Evolutionary conservation across 306 rosid species (phyloP), one percentile per base, ranked within the genome.

Genomic region (Boehmeria nivea): DNA sequence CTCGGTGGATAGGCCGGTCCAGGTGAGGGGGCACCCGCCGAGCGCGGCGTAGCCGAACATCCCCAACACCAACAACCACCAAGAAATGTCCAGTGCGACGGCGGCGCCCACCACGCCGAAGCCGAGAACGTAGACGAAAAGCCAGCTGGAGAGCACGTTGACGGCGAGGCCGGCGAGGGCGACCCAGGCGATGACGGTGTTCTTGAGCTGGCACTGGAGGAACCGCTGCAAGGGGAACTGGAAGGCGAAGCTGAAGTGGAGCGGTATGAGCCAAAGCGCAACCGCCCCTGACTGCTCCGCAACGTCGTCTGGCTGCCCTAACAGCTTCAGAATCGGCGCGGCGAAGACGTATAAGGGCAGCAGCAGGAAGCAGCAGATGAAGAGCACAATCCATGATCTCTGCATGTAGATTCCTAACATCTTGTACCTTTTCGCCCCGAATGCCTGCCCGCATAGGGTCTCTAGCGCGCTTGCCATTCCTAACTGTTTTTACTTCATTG

Each of bases 401-500:
- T 86, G 95, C 52, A 83, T 47, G 67, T 86, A 83, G 15, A 86
- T 56, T 0, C 95, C 95, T 26, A 86, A 39, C 91, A 86, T 74
- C 49, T 61, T 68, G 18, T 78, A 69, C 6, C 75, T 71, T 46
- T 69, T 83, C 9, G 86, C 95, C 27, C 91, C 88, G 58, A 73
- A 86, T 0, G 91, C 95, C 51, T 86, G 95, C 24, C 91, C 95
- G 57, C 95, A 86, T 3, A 86, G 72, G 4, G 95, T 86, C 70
- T 86, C 95, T 57, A 86, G 37, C 4, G 95, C 95, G 31, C 95
- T 86, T 4, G 88, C 95, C 95, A 86, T 86, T 26, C 91, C 91
- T 59, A 86, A 56, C 91, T 83, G 44, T 56, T 12, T 4, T 9
- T 0, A 11, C 12, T n/a, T 3, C 14, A 9, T n/a, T 8, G n/a